These are phyloP conservation scores for Candida wancherniae DNA, from an alignment of 805 yeast genomes.

Conservation along the genomic window DNA sequence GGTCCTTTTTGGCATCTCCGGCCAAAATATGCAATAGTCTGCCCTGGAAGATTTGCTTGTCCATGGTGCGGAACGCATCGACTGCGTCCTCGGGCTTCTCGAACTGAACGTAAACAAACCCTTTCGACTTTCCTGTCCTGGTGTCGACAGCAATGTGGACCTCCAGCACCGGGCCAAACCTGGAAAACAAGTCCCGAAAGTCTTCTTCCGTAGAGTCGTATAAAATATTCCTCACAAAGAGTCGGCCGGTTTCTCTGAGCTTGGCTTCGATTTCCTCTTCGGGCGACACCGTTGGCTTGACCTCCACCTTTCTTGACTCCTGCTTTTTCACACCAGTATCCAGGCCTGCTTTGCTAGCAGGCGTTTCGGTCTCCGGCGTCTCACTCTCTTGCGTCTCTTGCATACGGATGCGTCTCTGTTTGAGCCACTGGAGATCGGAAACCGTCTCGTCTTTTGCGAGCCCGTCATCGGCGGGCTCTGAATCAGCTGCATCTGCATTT, in stretches of 20 bases:
- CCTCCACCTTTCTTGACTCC: constrained; percentile 2
- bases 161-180: constrained; percentile 74
- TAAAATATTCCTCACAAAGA: constrained; percentile 81
- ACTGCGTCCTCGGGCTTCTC: constrained; percentile 67
- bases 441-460: constrained; percentile 47
- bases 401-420: constrained; percentile 68
- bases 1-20: constrained; percentile 76
- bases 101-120: constrained; percentile 83
- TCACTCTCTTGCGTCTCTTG: constrained; percentile 23
- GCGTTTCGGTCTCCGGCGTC: constrained; percentile 8
- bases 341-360: constrained; percentile 2
- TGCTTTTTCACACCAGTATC: constrained; percentile 4
- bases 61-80: constrained; percentile 65
- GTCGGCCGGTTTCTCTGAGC: constrained; percentile 67
- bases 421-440: constrained; percentile 85
- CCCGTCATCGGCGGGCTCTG: constrained; percentile 2
- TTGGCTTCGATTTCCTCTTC: constrained; percentile 48
- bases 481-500: constrained; percentile 7
- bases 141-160: constrained; percentile 92
- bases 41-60: constrained; percentile 91
- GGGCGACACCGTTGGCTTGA: constrained; percentile 18
- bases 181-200: constrained; percentile 55
- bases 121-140: constrained; percentile 85
- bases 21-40: constrained; percentile 86
- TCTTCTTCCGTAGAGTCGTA: constrained; percentile 80